Evolutionary conservation across 1,284 basidiomycete genomes (phyloP), one percentile per base, ranked within the genome.

Genomic region (Inonotus obliquus): DNA sequence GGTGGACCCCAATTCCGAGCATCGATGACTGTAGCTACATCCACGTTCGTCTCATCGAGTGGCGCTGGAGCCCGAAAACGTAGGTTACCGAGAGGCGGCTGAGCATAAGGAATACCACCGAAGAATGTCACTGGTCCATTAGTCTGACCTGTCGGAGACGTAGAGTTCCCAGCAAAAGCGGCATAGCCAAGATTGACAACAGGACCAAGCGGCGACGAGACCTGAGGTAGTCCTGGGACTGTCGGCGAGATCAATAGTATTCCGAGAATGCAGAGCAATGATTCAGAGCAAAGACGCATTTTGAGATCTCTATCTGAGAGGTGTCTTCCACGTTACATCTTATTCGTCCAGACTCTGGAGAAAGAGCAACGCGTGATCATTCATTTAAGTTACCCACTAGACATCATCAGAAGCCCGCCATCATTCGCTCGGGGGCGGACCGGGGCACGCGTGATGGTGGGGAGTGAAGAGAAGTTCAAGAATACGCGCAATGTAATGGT

Each of bases 21-120:
- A 65, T 81, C 78, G 7, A 68, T 66, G 2, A 78, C 69, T 21
- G 64, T 45, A 17, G 62, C 56, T 13, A 58, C 21, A 2, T 68
- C 63, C 29, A 54, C 63, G 5, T 25, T 73, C 0, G 65, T 70
- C 41, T 74, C 79, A 65, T 82, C 73, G n/a, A 84, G 67, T 29
- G 76, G 75, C 11, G 79, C 63, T 7, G 82, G 81, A 6, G 79
- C 78, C 13, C 81, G 73, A 62, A 79, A 84, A 10, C 82, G 76
- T 54, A 77, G 70, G 23, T 79, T 69, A 7, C 79, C 82, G 14
- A 83, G 57, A 1, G 83, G 83, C 25, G 82, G 79, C 63, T 84
- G 79, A 23, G 81, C 82, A 66, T 82, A 83, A 0, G 80, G 82
- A 62, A 84, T 75, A 1, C 80, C 81, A 19, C 82, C 72, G 65